A percentile compares a stretch with the other conserved stretches of the same genome.
phyloP scores from a whole-genome alignment of 257 asterid species.

The Striga asiatica region DNA sequence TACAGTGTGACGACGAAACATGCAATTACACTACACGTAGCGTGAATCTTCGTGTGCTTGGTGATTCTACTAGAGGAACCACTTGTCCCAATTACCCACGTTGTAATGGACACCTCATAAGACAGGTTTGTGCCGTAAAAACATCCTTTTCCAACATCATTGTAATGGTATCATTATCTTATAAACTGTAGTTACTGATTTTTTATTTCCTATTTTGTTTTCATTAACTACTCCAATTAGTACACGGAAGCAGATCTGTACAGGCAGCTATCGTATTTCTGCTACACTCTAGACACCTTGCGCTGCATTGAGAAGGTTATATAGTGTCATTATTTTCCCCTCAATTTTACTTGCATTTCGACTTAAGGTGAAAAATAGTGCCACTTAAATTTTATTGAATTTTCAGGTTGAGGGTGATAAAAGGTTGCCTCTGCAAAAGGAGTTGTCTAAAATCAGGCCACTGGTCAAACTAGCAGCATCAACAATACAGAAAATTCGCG shows the following conservation, averaged over 20 bases:
- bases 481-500: slow-evolving; percentile 50
- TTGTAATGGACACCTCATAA: slow-evolving; percentile 67
- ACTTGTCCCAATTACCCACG: slow-evolving; percentile 87
- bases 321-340: neutral
- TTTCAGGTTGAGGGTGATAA: slow-evolving; percentile 52
- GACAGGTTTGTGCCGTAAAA: slow-evolving; percentile 43
- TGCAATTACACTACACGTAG: slow-evolving; percentile 76
- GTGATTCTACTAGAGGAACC: slow-evolving; percentile 81
- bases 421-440: slow-evolving; percentile 48
- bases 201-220: neutral
- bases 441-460: slow-evolving; percentile 52
- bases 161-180: neutral
- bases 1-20: slow-evolving; percentile 92
- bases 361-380: neutral
- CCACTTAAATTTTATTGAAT: neutral
- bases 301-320: slow-evolving; percentile 83
- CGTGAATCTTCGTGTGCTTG: slow-evolving; percentile 64
- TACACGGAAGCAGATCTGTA: slow-evolving; percentile 83
- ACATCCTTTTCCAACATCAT: neutral
- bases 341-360: neutral
- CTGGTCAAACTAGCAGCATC: slow-evolving; percentile 60
- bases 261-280: slow-evolving; percentile 77
- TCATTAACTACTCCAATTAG: slow-evolving; percentile 36
- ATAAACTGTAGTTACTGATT: slow-evolving; percentile 11
- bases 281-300: slow-evolving; percentile 57